phyloP scores from a whole-genome alignment of 768 basidiomycete genomes.

The Lentinula guzmanii region DNA sequence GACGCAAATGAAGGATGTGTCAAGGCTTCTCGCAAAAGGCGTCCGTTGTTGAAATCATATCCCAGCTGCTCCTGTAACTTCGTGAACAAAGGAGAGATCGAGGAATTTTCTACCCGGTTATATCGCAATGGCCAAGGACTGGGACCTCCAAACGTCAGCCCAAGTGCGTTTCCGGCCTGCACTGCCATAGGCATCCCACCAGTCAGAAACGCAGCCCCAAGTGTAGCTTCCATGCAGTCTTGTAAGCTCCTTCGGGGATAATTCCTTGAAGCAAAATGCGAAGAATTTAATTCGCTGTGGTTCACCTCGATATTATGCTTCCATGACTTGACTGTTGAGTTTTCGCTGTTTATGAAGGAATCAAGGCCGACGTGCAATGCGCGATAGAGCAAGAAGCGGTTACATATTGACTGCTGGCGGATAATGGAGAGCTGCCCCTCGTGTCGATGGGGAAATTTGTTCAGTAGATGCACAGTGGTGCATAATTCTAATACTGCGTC shows the following conservation, averaged over 20 bases:
- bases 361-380: conserved; percentile 63
- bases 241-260: conserved; percentile 70
- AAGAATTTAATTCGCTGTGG: conserved; percentile 24
- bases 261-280: conserved; percentile 32
- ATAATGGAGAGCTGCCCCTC: conserved; percentile 77
- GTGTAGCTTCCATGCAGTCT: conserved; percentile 83
- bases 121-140: conserved; percentile 66
- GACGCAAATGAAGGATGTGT: conserved; percentile 76
- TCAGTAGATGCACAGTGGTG: conserved; percentile 71
- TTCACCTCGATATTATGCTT: conserved; percentile 35
- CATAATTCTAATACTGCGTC: conserved; percentile 78
- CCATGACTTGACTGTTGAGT: conserved; percentile 51
- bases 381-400: conserved; percentile 61
- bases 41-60: conserved; percentile 61
- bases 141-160: conserved; percentile 67
- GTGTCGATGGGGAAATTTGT: conserved; percentile 68
- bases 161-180: conserved; percentile 54
- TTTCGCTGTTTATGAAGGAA: conserved; percentile 57
- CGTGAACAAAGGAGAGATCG: conserved; percentile 41
- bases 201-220: conserved; percentile 70
- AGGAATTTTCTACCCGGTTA: conserved; percentile 19
- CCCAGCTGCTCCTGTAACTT: conserved; percentile 59
- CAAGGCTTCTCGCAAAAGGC: conserved; percentile 69
- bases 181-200: conserved; percentile 72
- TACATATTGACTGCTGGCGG: conserved; percentile 61